These are phyloP conservation scores for Exophiala phaeomuriformis DNA, from an alignment of 2,329 filamentous ascomycete genomes.

Conservation along the genomic window DNA sequence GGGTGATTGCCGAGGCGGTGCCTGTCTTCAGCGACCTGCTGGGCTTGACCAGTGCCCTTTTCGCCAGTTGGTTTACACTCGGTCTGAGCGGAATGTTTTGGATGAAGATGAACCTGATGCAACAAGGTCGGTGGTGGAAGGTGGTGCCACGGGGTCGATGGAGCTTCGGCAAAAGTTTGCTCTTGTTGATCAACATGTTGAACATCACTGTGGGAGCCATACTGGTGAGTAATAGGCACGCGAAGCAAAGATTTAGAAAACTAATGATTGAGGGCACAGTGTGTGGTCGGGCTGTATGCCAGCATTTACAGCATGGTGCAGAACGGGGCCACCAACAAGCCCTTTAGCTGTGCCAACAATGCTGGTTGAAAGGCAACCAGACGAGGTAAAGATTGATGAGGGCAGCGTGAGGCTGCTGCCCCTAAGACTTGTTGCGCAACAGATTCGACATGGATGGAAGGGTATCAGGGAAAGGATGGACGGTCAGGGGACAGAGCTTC, in stretches of 20 bases:
- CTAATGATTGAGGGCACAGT: slow-evolving; percentile 17
- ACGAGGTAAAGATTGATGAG: background rate
- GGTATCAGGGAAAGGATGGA: background rate
- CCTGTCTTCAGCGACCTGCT: slow-evolving; percentile 62
- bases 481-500: background rate
- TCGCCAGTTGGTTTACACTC: slow-evolving; percentile 61
- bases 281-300: slow-evolving; percentile 27
- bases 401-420: background rate
- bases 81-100: slow-evolving; percentile 33
- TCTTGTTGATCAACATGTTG: slow-evolving; percentile 16
- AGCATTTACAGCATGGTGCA: slow-evolving; percentile 26
- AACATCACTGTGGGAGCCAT: slow-evolving; percentile 16
- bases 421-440: too few species aligned
- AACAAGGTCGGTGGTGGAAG: slow-evolving; percentile 9
- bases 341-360: slow-evolving; percentile 9
- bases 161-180: slow-evolving; percentile 5
- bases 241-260: background rate
- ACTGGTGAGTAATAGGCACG: slow-evolving; percentile 13
- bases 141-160: slow-evolving; percentile 6
- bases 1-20: slow-evolving; percentile 61
- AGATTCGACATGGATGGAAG: background rate
- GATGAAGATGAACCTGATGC: slow-evolving; percentile 34
- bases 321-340: slow-evolving; percentile 12
- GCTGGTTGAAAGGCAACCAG: background rate
- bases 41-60: slow-evolving; percentile 56